Base-by-base conservation (phyloP, 202 grass and related monocot species). In the Zizania palustris region DNA sequence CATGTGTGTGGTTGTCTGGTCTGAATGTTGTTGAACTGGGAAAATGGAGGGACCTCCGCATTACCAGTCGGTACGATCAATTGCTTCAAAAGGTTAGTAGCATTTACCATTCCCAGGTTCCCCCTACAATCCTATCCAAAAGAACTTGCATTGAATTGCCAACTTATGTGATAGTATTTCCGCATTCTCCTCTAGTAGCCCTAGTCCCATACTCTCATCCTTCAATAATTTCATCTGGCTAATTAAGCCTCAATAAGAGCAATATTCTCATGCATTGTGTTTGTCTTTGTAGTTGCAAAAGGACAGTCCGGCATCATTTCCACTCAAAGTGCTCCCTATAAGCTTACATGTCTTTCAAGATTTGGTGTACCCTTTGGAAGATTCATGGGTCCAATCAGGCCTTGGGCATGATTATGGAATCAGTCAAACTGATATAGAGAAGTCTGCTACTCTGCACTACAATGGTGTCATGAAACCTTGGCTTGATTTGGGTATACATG, bases 381-480 rank as follows among this genome's bases (percentile, higher is more conserved):
- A 80, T 81, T 77, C 71, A 28, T 90, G 85, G 87, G 59, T 90
- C 44, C 89, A 80, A 43, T 92, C 78, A 14, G 87, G 89, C 45
- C 91, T 98, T 41, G 96, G 91, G 42, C 80, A 92, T 71, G 74
- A 95, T 63, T 95, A 95, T 64, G 80, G 81, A 90, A 83, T 98
- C 79, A 66, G 50, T 20, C 73, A 10, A 18, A 28, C 22, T 4
- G 46, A 82, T 28, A 78, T 98, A 76, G 65, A 83, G 69, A 87
- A 77, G 72, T 92, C 89, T 43, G 77, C 76, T 39, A 73, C 83
- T 62, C 71, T 98, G 63, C 96, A 98, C 79, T 98, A 92, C 54
- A 98, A 95, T 57, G 96, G 96, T 54, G 89, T 95, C 64, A 98
- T 98, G 96, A 98, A 98, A 87, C 96, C 96, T 54, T 98, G 96